These are phyloP conservation scores for Fusarium sarcochroum DNA, from an alignment of 2,329 filamentous ascomycete species.

Conservation along the genomic window DNA sequence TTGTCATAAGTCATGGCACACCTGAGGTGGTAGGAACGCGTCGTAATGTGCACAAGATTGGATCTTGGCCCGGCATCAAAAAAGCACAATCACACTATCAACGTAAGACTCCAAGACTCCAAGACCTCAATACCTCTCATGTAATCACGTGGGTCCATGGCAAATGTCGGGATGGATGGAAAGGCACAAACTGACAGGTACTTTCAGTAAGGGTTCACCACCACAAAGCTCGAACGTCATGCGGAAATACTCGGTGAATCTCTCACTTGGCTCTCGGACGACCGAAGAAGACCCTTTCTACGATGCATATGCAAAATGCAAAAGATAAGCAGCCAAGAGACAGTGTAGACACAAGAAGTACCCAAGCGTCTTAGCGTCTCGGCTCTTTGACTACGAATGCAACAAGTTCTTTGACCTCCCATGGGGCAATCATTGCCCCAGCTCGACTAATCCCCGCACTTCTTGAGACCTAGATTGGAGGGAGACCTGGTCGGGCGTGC, in stretches of 20 bases:
- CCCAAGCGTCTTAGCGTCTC: constrained; percentile 46
- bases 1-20: constrained; percentile 6
- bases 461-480: constrained; percentile 33
- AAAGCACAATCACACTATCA: constrained; percentile 26
- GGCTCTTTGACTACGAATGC: constrained; percentile 29
- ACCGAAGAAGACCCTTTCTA: constrained; percentile 29
- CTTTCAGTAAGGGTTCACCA: constrained; percentile 15
- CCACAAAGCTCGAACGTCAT: constrained; percentile 26
- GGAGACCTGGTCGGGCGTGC: constrained; percentile 11
- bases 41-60: constrained; percentile 13
- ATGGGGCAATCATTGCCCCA: constrained; percentile 32
- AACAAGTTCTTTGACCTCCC: background rate
- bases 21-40: background rate
- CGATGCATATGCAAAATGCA: constrained; percentile 25
- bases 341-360: constrained; percentile 4
- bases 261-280: constrained; percentile 20
- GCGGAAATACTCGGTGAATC: constrained; percentile 31
- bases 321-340: constrained; percentile 32
- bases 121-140: constrained; percentile 28
- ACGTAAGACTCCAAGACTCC: constrained; percentile 8
- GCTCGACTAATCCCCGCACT: constrained; percentile 43
- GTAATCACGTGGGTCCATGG: constrained; percentile 43
- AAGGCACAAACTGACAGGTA: constrained; percentile 16
- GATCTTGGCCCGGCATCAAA: constrained; percentile 27
- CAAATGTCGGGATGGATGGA: constrained; percentile 27